These are phyloP conservation scores for Leccinum subgranulosum DNA, from an alignment of 768 basidiomycete genomes.

Conservation along the genomic window DNA sequence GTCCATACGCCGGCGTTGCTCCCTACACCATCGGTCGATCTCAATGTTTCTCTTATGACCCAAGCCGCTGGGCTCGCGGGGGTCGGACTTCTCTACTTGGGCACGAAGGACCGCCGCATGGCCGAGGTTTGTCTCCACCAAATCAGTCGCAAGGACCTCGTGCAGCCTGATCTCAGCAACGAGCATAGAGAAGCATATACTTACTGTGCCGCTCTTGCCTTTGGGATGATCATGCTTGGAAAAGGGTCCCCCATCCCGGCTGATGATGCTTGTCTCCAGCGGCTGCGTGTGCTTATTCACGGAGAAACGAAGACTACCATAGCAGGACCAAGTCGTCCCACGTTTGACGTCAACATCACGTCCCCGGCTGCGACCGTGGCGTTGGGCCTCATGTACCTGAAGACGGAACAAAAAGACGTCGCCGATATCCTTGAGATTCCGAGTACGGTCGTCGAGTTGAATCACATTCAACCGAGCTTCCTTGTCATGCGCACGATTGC, in stretches of 20 bases:
- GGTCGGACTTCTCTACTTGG: constrained; percentile 87
- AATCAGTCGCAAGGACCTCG: constrained; percentile 73
- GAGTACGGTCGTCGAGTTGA: constrained; percentile 71
- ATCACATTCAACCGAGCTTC: constrained; percentile 86
- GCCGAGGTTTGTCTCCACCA: constrained; percentile 89
- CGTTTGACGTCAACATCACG: constrained; percentile 86
- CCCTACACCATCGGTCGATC: constrained; percentile 79
- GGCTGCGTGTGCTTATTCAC: constrained; percentile 72
- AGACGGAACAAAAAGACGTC: constrained; percentile 79
- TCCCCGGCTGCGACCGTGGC: constrained; percentile 90
- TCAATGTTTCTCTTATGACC: constrained; percentile 86
- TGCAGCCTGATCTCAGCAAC: constrained; percentile 78
- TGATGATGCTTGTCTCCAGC: constrained; percentile 65
- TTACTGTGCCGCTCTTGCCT: constrained; percentile 81
- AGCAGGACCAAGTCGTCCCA: constrained; percentile 36
- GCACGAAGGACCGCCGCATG: constrained; percentile 84
- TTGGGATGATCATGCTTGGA: constrained; percentile 96
- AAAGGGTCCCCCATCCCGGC: constrained; percentile 77
- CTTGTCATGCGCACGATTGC: constrained; percentile 79
- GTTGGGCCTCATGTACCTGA: constrained; percentile 89
- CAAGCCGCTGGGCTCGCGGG: constrained; percentile 88
- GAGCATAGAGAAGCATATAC: constrained; percentile 94
- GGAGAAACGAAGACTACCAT: constrained; percentile 54
- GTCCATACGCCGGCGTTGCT: constrained; percentile 93
- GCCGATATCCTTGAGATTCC: constrained; percentile 85